Percentiles rank a stretch among this genome's conserved stretches.
These are phyloP conservation scores for Phtheirospermum japonicum DNA, from an alignment of 257 asterid genomes.

Conservation along the genomic window DNA sequence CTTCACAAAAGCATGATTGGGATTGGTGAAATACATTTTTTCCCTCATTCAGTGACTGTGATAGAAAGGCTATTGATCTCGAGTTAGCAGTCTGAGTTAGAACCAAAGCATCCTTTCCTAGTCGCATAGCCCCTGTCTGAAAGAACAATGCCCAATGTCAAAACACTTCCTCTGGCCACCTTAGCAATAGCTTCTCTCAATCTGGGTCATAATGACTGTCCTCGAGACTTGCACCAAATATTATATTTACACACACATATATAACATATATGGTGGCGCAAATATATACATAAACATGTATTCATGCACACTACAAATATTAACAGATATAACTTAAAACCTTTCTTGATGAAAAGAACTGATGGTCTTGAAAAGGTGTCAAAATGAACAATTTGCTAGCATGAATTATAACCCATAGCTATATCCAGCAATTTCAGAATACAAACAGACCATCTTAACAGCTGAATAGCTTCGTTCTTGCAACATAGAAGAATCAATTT, in stretches of 20 bases:
- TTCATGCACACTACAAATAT: neutral
- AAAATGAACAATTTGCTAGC: neutral
- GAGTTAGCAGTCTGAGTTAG: conserved; percentile 67
- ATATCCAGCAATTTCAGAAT: conserved; percentile 16
- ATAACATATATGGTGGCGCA: neutral
- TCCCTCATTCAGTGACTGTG: conserved; percentile 75
- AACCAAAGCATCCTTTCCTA: conserved; percentile 87
- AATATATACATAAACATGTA: neutral
- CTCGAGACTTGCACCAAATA: neutral
- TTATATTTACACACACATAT: neutral
- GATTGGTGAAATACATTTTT: conserved; percentile 48
- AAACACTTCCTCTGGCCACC: conserved; percentile 11
- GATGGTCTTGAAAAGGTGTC: neutral
- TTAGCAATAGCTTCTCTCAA: conserved; percentile 21
- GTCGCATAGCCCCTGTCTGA: conserved; percentile 82
- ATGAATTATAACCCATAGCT: neutral
- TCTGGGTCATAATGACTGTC: conserved; percentile 12
- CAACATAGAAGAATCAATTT: neutral
- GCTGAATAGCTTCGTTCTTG: neutral
- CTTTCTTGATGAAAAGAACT: conserved; percentile 1
- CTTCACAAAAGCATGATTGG: conserved; percentile 4
- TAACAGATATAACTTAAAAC: conserved; percentile 1
- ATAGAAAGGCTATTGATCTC: conserved; percentile 78
- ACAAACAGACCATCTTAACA: neutral
- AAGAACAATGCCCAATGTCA: conserved; percentile 24